Evolutionary conservation across 2,329 filamentous ascomycete species (phyloP).

Genomic region (Nannizzia gypsea): DNA sequence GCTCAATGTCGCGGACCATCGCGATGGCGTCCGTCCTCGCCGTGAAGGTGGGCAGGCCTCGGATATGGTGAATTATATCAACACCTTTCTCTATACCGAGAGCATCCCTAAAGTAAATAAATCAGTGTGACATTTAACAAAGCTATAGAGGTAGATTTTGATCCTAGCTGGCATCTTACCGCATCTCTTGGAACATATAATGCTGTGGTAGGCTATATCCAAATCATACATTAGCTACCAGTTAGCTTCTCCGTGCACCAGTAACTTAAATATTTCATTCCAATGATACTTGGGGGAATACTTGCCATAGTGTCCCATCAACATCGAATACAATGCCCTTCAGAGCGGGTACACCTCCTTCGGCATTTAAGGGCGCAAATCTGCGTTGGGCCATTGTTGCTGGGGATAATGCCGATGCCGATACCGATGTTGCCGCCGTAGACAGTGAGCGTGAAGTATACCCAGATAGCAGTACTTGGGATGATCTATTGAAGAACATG

Average conservation of each 20-base stretch:
- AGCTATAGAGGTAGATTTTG: neutral
- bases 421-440: neutral
- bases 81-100: conserved; percentile 58
- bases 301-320: conserved; percentile 84
- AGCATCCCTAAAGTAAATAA: conserved; percentile 31
- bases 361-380: conserved; percentile 41
- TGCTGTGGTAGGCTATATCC: conserved; percentile 65
- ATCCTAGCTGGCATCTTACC: conserved; percentile 26
- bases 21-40: conserved; percentile 55
- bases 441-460: neutral
- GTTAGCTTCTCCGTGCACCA: neutral
- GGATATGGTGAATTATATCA: conserved; percentile 86
- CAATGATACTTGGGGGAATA: neutral
- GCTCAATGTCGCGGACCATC: conserved; percentile 68
- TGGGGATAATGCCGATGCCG: conserved; percentile 9
- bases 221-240: neutral
- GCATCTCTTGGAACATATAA: conserved; percentile 93
- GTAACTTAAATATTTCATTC: neutral
- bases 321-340: conserved; percentile 74
- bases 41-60: conserved; percentile 51
- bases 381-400: conserved; percentile 23
- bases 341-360: conserved; percentile 32
- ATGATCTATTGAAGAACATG: neutral
- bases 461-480: neutral
- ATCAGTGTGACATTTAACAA: neutral